Evolutionary conservation across 73 alveolate genomes (phyloP), one percentile per base, ranked within the genome.

Genomic region (Effrenium voratum): DNA sequence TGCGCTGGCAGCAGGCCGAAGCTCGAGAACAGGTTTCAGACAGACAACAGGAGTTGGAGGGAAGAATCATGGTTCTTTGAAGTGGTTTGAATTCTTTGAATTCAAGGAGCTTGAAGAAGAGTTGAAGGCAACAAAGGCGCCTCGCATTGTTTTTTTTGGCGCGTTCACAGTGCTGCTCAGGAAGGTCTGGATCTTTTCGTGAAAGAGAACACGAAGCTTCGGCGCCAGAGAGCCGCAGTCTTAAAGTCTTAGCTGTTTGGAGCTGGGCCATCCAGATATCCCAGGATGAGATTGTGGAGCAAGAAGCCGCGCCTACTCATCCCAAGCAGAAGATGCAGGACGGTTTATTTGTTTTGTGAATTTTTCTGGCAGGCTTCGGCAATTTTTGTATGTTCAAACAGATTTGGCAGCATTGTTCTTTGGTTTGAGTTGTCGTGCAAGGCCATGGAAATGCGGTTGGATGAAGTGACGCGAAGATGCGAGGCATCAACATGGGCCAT

Each of bases 301-400:
- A 80, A 80, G 95, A 63, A 47, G 85, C 70, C 26, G 83, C 82
- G n/a, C 95, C 95, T 5, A 43, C 85, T 30, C 95, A 87, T 87
- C 95, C 95, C 13, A 75, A 76, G 55, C 95, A 87, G 47, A 87
- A 73, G 85, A 87, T 87, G 95, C 95, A 87, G 95, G 95, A 50
- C 24, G 45, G 63, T 19, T 52, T 12, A 12, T 52, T 52, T 8
- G 19, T 52, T 52, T 52, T 52, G 63, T 52, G 63, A 8, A 52
- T 52, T 8, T 52, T 52, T 52, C 26, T 52, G 26, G 28, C 80
- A n/a, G 6, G 13, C 32, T n/a, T 30, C 26, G 46, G 6, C 30
- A 68, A 22, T 3, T 15, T 32, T 13, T 68, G 5, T 32, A 3
- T 60, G 8, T 22, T 12, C 30, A 38, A 3, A 13, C 30, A 22